phyloP scores from a whole-genome alignment of 2,329 filamentous ascomycete species.

The Aspergillus latus region DNA sequence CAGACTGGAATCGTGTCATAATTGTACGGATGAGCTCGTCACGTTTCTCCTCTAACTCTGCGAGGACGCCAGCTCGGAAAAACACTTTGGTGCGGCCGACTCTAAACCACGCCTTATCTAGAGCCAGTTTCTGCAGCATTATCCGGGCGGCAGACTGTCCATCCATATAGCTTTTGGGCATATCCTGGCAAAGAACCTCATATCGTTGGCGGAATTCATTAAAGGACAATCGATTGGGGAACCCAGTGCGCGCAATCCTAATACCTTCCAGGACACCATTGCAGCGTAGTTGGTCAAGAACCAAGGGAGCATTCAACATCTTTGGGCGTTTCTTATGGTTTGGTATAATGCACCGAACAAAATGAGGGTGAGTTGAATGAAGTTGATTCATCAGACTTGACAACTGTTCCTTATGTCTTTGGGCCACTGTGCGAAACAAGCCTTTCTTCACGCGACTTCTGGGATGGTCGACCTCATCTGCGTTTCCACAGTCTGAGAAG shows the following conservation, averaged over 20 bases:
- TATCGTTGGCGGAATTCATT: conserved; percentile 93
- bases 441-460: conserved; percentile 91
- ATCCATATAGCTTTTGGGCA: conserved; percentile 88
- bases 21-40: conserved; percentile 92
- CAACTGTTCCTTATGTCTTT: conserved; percentile 97
- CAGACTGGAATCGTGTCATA: conserved; percentile 87
- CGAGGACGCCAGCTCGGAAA: conserved; percentile 92
- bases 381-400: conserved; percentile 92
- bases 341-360: conserved; percentile 94
- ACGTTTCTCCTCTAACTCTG: conserved; percentile 93
- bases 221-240: conserved; percentile 90
- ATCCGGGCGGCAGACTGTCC: conserved; percentile 80
- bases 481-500: conserved; percentile 83
- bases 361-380: conserved; percentile 95
- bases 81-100: conserved; percentile 97
- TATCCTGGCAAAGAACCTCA: conserved; percentile 83
- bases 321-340: conserved; percentile 98
- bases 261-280: conserved; percentile 99
- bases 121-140: conserved; percentile 83
- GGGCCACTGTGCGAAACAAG: conserved; percentile 92
- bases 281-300: conserved; percentile 94
- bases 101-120: conserved; percentile 84
- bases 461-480: conserved; percentile 65
- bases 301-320: conserved; percentile 85
- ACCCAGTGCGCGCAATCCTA: conserved; percentile 92